Percentiles rank a stretch among this genome's conserved stretches.
phyloP scores from a whole-genome alignment of 257 asterid species.

The Cruciata laevipes region DNA sequence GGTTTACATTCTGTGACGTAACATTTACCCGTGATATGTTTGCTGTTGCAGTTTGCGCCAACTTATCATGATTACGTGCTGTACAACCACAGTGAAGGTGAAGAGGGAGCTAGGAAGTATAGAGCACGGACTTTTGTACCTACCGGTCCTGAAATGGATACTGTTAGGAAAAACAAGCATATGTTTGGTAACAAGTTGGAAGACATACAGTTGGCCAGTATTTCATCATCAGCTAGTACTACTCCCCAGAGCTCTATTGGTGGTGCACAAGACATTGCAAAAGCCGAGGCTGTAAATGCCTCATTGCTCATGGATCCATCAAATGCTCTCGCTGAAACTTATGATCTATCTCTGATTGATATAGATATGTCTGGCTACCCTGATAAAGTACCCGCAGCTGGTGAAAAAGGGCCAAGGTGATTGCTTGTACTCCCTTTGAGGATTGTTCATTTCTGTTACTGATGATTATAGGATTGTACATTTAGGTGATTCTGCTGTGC shows the following conservation, averaged over 20 bases:
- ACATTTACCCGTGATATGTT: conserved; percentile 4
- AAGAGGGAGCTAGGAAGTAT: conserved; percentile 78
- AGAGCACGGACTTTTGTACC: conserved; percentile 96
- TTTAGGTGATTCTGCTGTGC: conserved; percentile 30
- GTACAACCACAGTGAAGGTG: conserved; percentile 85
- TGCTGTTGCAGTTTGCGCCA: conserved; percentile 75
- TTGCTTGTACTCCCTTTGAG: conserved; percentile 4
- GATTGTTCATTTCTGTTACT: conserved; percentile 9
- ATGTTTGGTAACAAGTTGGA: conserved; percentile 54
- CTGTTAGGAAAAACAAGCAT: conserved; percentile 70
- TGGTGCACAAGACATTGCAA: conserved; percentile 22
- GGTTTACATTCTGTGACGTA: background rate
- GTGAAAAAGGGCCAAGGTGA: conserved; percentile 46
- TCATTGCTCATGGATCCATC: conserved; percentile 56
- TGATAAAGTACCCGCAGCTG: conserved; percentile 43
- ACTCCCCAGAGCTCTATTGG: conserved; percentile 29
- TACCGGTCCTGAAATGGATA: conserved; percentile 91
- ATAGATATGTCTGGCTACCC: conserved; percentile 68
- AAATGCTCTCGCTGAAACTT: conserved; percentile 35
- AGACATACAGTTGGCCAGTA: conserved; percentile 49
- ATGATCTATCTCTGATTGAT: conserved; percentile 69
- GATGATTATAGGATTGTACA: conserved; percentile 43
- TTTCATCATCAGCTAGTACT: conserved; percentile 49
- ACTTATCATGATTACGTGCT: conserved; percentile 95
- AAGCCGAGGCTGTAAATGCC: conserved; percentile 50